Percentiles rank a stretch among this genome's conserved stretches.
phyloP scores from a whole-genome alignment of 371 early-diverging fungal species.

The Mucor irregularis region DNA sequence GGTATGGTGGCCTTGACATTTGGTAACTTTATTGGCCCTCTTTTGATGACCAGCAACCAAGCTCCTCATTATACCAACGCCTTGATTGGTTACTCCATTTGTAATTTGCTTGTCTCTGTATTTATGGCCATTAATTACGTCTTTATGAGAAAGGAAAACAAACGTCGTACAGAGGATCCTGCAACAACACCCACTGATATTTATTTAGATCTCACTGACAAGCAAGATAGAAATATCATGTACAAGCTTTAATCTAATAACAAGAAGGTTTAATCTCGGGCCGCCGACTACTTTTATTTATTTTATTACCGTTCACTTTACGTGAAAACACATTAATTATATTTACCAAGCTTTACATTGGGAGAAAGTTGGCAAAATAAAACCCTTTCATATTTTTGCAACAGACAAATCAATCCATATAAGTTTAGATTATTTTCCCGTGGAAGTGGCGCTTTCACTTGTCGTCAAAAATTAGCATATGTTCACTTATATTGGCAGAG shows the following conservation, averaged over 20 bases:
- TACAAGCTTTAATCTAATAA: constrained; percentile 30
- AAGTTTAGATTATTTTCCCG: no score
- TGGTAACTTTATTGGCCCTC: constrained; percentile 32
- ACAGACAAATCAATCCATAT: no score
- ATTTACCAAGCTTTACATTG: no score
- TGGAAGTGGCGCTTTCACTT: no score
- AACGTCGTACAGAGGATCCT: constrained; percentile 16
- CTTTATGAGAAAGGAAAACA: constrained; percentile 26
- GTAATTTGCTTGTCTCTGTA: constrained; percentile 17
- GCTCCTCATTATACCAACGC: constrained; percentile 23
- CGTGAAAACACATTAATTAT: no score
- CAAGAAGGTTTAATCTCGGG: no score
- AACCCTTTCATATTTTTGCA: no score
- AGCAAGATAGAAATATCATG: constrained; percentile 34
- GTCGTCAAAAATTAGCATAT: no score
- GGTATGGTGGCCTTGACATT: constrained; percentile 22
- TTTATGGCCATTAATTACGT: constrained; percentile 12
- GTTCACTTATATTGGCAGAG: no score
- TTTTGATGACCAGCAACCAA: constrained; percentile 22
- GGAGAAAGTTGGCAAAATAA: no score
- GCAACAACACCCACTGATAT: constrained; percentile 10
- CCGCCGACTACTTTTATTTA: no score
- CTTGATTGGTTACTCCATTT: constrained; percentile 19
- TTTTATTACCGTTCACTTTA: no score
- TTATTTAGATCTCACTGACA: constrained; percentile 38